These are phyloP conservation scores for Ascoidea rubescens DNA, from an alignment of 805 yeast genomes.

Conservation along the genomic window DNA sequence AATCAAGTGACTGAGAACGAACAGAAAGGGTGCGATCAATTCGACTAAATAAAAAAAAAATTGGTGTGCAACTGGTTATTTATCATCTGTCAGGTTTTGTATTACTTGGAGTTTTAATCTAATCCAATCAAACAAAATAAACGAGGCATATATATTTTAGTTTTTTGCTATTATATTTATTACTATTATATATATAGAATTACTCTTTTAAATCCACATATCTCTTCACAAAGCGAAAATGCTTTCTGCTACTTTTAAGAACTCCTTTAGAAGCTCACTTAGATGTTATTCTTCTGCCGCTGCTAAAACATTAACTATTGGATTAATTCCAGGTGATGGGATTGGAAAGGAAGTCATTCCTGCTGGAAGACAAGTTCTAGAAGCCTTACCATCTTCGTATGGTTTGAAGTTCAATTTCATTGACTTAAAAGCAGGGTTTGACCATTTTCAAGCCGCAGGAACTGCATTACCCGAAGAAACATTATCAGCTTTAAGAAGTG, in stretches of 20 bases:
- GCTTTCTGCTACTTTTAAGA: background rate
- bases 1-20: too few species aligned
- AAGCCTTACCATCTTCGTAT: slow-evolving; percentile 62
- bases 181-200: too few species aligned
- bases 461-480: slow-evolving; percentile 92
- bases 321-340: slow-evolving; percentile 95
- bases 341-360: slow-evolving; percentile 97
- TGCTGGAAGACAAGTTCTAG: slow-evolving; percentile 75
- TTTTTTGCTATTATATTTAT: too few species aligned
- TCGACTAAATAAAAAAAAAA: too few species aligned
- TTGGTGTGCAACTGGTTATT: too few species aligned
- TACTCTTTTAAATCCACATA: too few species aligned
- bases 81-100: too few species aligned
- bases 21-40: too few species aligned
- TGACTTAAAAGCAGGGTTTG: slow-evolving; percentile 87
- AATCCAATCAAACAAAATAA: too few species aligned
- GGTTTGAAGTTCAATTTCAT: slow-evolving; percentile 78
- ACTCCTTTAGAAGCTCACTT: slow-evolving; percentile 14
- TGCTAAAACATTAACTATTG: slow-evolving; percentile 38
- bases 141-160: too few species aligned
- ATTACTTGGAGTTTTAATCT: too few species aligned
- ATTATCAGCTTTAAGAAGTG: slow-evolving; percentile 55
- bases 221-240: too few species aligned
- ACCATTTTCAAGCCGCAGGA: slow-evolving; percentile 88
- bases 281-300: slow-evolving; percentile 20